Base-by-base conservation (phyloP, 179 eudicot genomes). In the Heliamphora pulchella region DNA sequence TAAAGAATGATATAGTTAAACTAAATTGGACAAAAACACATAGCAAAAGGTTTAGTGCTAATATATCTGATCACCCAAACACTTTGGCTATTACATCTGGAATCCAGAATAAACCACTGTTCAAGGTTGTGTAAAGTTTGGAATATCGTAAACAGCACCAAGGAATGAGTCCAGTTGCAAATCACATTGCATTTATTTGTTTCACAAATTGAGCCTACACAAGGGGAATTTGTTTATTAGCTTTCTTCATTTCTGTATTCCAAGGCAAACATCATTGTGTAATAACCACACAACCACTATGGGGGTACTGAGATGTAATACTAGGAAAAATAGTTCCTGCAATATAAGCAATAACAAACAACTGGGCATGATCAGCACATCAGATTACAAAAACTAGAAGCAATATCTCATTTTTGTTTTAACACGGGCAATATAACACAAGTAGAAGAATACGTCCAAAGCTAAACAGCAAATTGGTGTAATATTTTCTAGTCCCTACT, bases 141-240 rank as follows among this genome's bases (percentile, higher is more conserved):
- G 67, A 59, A 17, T 10, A 75, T 44, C 13, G 39, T 58, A 31
- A n/a, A 8, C n/a, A 58, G 44, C 2, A 57, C 63, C 51, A 43
- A 58, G 20, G 17, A 58, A 75, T 51, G 31, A 15, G 31, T 0
- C 17, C 9, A 20, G 41, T 15, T 13, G 65, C 50, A 39, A 15
- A 54, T 0, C 17, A n/a, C 48, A 57, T 15, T 13, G 65, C 50
- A 39, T 57, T 75, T 53, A 20, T 41, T 39, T 43, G 78, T 41
- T 74, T 57, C 78, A 58, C 39, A 44, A 75, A 75, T 75, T 43
- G 66, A 57, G 65, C 65, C 46, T n/a, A 17, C 22, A 74, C 47
- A 74, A 55, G 39, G 76, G 39, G 39, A 55, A 20, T 41, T 41
- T 74, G 64, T 2, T 39, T 41, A 55, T 39, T 15, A 41, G 48